phyloP scores from a whole-genome alignment of 441 rosid genomes.

The Brassica hybrid region DNA sequence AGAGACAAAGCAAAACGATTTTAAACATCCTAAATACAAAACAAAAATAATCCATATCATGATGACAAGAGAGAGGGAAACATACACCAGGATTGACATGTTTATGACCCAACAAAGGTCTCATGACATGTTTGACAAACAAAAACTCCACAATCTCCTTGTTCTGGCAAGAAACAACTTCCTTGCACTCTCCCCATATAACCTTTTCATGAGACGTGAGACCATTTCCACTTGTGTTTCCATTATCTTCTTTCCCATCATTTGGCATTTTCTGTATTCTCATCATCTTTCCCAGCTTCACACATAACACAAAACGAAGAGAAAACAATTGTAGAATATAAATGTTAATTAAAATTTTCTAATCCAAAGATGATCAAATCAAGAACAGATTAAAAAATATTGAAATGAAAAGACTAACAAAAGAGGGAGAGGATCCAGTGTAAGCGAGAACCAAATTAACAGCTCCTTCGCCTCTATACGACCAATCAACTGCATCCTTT shows the following conservation, averaged over 20 bases:
- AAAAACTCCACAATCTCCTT: slow-evolving; percentile 61
- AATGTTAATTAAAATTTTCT: not conserved
- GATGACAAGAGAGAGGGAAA: not conserved
- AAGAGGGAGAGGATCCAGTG: slow-evolving; percentile 52
- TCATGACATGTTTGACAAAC: slow-evolving; percentile 67
- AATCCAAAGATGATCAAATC: not conserved
- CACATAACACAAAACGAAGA: not conserved
- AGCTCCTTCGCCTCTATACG: slow-evolving; percentile 85
- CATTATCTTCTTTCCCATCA: slow-evolving; percentile 41
- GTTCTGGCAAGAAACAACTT: slow-evolving; percentile 52
- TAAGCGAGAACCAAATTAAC: slow-evolving; percentile 88
- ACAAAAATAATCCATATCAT: not conserved
- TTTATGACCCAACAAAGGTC: slow-evolving; percentile 76
- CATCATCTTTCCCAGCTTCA: slow-evolving; percentile 75
- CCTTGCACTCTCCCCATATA: slow-evolving; percentile 61
- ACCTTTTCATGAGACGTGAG: slow-evolving; percentile 57
- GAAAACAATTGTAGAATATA: not conserved
- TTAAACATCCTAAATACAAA: not conserved
- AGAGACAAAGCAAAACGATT: not conserved
- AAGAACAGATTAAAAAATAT: not conserved
- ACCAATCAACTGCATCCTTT: slow-evolving; percentile 52
- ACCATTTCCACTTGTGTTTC: slow-evolving; percentile 34
- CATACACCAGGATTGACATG: slow-evolving; percentile 81
- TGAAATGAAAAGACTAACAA: slow-evolving; percentile 49
- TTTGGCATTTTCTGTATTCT: slow-evolving; percentile 60